Base-by-base conservation (phyloP, 805 yeast genomes). In the Torulaspora delbrueckii region DNA sequence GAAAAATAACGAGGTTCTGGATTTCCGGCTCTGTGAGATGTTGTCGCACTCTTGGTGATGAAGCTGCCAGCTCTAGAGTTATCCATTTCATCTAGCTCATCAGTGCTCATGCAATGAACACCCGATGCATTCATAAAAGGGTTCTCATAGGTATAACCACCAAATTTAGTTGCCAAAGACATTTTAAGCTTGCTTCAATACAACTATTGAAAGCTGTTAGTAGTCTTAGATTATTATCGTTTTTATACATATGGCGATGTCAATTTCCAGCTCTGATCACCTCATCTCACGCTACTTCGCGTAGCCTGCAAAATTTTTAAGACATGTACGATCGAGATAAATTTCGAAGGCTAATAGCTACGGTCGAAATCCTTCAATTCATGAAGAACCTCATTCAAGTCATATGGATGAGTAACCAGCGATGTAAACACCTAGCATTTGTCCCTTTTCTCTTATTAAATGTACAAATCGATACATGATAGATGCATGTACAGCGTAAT, bases 61-160 rank as follows among this genome's bases (percentile, higher is more conserved):
- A 55, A 58, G 12, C 60, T 55, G 37, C 64, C 64, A 7, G 66
- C 62, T 1, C 45, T 47, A 3, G 62, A 57, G 27, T 42, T n/a
- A 25, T 54, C 56, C 36, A 60, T 27, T 34, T 59, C 62, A 23
- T 59, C 57, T 37, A 62, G 38, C 37, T 60, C 65, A 10, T 48
- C 36, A 5, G 48, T 50, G n/a, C 54, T 52, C 64, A 60, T 57
- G 46, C 65, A 62, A 47, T 60, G 62, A 34, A 62, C 66, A 35
- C 66, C 66, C 2, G 65, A 60, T 2, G 66, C 65, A 33, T 62
- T 62, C 64, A 60, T 60, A 16, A 62, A 55, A 9, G 66, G 66
- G 37, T 59, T 62, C 33, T 52, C 55, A 42, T 53, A 62, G 13
- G 47, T 46, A 23, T 39, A 43, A 33, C 47, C 47, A 30, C 53